Conservation (phyloP, 78 protist species). For the Dictyostelium discoideum region dicty_2.7 NC_007089.4:4073501-4074000, state of each 20-base stretch:
- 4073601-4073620: background rate
- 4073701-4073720: background rate
- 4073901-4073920: too few species aligned
- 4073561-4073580: background rate
- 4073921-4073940: too few species aligned
- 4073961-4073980: conserved; percentile 96
- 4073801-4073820: conserved; percentile 96
- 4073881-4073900: too few species aligned
- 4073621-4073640: background rate
- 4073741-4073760: conserved; percentile 87
- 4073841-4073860: background rate
- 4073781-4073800: conserved; percentile 96
- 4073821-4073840: conserved; percentile 99
- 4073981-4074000: conserved; percentile 96
- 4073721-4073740: background rate
- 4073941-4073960: background rate
- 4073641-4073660: background rate
- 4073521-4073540: background rate
- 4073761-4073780: conserved; percentile 94
- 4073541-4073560: background rate
- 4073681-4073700: background rate
- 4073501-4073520: background rate
- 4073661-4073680: background rate
- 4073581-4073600: background rate
- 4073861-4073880: too few species aligned